Percentiles rank a stretch among this genome's conserved stretches.
These are phyloP conservation scores for Acanthamoeba triangularis DNA, from an alignment of 208 protist species.

Conservation along the genomic window DNA sequence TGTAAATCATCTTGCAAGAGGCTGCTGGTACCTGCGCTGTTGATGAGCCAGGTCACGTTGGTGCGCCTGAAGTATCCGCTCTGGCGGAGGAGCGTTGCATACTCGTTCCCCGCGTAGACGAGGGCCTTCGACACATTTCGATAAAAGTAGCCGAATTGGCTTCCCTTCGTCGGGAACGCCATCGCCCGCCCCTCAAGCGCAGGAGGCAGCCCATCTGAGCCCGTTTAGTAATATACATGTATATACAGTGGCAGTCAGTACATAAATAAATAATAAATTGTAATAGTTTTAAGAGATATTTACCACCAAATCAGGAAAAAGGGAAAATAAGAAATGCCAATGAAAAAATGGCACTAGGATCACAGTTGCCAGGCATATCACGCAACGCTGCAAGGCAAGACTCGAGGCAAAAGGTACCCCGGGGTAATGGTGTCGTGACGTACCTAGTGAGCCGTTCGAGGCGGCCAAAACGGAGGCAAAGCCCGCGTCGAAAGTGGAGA, in stretches of 20 bases:
- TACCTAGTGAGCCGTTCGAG: background rate
- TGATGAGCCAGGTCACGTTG: background rate
- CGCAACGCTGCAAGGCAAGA: too few species aligned
- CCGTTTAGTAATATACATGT: background rate
- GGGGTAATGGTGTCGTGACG: background rate
- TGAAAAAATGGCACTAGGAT: background rate
- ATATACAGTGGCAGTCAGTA: too few species aligned
- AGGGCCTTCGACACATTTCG: background rate
- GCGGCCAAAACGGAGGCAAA: background rate
- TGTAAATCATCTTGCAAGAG: too few species aligned
- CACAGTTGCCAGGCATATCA: background rate
- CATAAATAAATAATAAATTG: too few species aligned
- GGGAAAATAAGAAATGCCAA: background rate
- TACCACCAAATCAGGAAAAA: too few species aligned
- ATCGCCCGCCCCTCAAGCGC: background rate
- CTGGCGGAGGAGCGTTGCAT: background rate
- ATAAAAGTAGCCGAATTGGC: background rate
- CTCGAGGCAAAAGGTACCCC: background rate
- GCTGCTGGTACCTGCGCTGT: conserved; percentile 20
- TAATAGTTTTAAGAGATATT: too few species aligned
- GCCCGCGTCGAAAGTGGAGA: background rate
- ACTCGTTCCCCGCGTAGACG: background rate
- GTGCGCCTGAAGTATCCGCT: background rate
- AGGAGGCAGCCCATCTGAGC: background rate
- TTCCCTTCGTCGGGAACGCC: background rate